Base-by-base conservation (phyloP, 345 rosid species). In the Boechera divaricarpa region DNA sequence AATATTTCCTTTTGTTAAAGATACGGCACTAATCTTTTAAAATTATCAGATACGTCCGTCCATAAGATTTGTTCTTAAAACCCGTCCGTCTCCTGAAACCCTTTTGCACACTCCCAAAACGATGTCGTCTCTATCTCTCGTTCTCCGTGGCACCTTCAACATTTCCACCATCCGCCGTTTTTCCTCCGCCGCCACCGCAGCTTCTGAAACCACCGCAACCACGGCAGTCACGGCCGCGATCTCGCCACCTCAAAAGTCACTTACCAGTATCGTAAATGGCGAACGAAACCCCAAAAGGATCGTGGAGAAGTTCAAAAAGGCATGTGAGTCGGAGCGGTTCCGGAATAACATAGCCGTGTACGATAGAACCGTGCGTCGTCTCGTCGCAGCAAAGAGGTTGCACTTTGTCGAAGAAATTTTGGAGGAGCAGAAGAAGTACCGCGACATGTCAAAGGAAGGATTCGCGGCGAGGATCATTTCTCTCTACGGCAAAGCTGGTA, bases 391-490 rank as follows among this genome's bases (percentile, higher is more conserved):
- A 24, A 82, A 82, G 45, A 78, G 76, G 64, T 81, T 80, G 42
- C 57, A 69, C 12, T 69, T 76, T 76, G 81, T 90, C 21, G 79
- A 87, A 60, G 92, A 90, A 65, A 84, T 92, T 68, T 68, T 90
- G 10, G 93, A 90, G 38, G 83, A 86, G 74, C 98, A 89, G 67
- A 92, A 84, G 80, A 83, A 84, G 75, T 92, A 82, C 80, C 58
- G 67, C 13, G 88, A 89, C 69, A 82, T 86, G 49, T 75, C 88
- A 28, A 79, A 81, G 53, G 97, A 90, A 32, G 86, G 85, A 21
- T 92, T 92, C 69, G 42, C 82, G 1, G 82, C 85, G 10, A 83
- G 89, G 56, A 58, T 90, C 58, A 84, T 93, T 7, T 13, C 58
- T 0, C 60, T 89, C 0, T 90, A 87, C 8, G 97, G 93, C 0